phyloP scores from a whole-genome alignment of 2,329 filamentous ascomycete species.

The Macrophomina tecta region DNA sequence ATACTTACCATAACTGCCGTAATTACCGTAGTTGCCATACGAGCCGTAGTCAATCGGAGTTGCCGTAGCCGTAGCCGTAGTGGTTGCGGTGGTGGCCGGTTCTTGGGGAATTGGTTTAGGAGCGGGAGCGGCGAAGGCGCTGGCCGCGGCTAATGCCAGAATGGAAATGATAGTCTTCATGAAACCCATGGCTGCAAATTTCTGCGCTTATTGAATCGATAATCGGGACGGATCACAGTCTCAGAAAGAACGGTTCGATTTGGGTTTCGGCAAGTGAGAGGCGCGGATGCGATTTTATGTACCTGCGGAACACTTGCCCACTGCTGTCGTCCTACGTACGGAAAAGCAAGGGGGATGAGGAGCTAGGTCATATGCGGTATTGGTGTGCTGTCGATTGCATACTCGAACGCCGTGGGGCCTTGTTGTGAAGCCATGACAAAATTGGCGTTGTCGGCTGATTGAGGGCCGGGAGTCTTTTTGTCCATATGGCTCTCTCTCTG shows the following conservation, averaged over 20 bases:
- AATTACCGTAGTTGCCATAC: slow-evolving; percentile 22
- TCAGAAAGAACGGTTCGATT: background rate
- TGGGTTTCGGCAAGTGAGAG: too few relatives aligned
- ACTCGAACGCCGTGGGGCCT: background rate
- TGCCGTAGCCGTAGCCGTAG: background rate
- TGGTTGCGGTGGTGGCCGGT: background rate
- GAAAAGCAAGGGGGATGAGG: too few relatives aligned
- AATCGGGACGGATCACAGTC: background rate
- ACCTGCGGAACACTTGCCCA: too few relatives aligned
- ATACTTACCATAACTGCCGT: slow-evolving; percentile 13
- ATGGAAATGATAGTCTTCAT: background rate
- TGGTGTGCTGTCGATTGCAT: slow-evolving; percentile 2
- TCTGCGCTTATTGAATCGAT: background rate
- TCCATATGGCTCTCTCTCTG: background rate
- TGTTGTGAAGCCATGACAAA: background rate
- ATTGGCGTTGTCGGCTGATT: slow-evolving; percentile 3
- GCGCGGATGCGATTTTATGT: background rate
- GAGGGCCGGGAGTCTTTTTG: too few relatives aligned
- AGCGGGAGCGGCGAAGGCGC: slow-evolving; percentile 5
- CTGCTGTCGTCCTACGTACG: too few relatives aligned
- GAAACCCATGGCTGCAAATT: background rate
- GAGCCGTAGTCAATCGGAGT: background rate
- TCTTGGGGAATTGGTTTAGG: background rate
- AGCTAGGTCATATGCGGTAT: too few relatives aligned
- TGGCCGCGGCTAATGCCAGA: slow-evolving; percentile 15